phyloP scores from a whole-genome alignment of 106 monocot genomes.

The Triglochin maritima region DNA sequence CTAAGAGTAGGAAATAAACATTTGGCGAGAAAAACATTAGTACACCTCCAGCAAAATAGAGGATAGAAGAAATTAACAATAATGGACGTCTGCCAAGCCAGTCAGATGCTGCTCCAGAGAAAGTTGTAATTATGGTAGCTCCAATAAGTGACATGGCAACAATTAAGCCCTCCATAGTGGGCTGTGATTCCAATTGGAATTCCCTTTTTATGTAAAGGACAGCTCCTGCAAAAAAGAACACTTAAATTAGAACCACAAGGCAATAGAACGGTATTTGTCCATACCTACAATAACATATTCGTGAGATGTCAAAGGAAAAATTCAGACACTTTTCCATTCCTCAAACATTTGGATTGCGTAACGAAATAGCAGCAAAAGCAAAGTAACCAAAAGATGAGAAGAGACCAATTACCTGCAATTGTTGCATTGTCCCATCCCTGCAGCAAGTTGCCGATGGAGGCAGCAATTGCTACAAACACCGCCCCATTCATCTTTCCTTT shows the following conservation, averaged over 20 bases:
- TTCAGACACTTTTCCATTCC: too few relatives aligned
- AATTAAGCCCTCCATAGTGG: conserved; percentile 26
- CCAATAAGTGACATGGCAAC: conserved; percentile 32
- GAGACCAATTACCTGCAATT: conserved; percentile 14
- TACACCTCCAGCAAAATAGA: conserved; percentile 18
- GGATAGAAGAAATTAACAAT: conserved; percentile 19
- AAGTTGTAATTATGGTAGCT: conserved; percentile 23
- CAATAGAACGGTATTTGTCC: too few relatives aligned
- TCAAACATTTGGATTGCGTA: too few relatives aligned
- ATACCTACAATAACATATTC: not conserved
- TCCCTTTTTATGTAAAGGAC: conserved; percentile 30
- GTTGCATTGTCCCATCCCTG: conserved; percentile 34
- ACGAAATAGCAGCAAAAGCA: too few relatives aligned
- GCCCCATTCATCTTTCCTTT: conserved; percentile 15
- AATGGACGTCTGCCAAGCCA: conserved; percentile 21
- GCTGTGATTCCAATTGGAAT: conserved; percentile 18
- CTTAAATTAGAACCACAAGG: not conserved
- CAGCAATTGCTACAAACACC: conserved; percentile 22
- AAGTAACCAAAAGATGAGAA: not conserved
- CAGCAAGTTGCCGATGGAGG: conserved; percentile 26
- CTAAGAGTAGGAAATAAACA: conserved; percentile 26
- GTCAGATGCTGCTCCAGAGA: conserved; percentile 22
- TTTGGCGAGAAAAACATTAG: conserved; percentile 25
- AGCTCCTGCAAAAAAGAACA: conserved; percentile 13
- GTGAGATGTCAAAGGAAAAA: not conserved